Evolutionary conservation across 192 early-diverging fungal species (phyloP).

Genomic region (Gamsiella multidivaricata): DNA sequence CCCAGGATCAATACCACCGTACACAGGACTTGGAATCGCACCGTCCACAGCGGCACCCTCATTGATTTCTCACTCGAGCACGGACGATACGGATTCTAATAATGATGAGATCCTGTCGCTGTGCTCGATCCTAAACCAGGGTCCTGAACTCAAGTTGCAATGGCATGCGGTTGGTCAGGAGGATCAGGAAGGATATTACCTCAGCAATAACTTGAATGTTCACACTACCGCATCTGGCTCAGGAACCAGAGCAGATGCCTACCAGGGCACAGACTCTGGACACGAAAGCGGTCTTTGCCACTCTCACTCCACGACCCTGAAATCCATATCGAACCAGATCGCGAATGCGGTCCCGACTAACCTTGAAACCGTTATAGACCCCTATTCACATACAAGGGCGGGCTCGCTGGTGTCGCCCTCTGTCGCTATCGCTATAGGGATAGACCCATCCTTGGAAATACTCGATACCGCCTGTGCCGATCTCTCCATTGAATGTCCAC

Average conservation of each 20-base stretch:
- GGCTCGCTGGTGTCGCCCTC: constrained; percentile 11
- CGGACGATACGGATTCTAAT: constrained; percentile 8
- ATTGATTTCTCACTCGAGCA: neutral
- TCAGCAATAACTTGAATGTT: neutral
- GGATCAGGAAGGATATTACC: constrained; percentile 10
- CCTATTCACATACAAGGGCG: neutral
- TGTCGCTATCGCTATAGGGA: neutral
- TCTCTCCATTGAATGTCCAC: no score
- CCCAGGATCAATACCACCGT: neutral
- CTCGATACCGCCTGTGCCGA: neutral
- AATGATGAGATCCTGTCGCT: constrained; percentile 37
- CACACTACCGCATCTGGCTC: neutral
- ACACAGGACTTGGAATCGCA: neutral
- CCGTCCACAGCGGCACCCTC: neutral
- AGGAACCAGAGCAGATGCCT: neutral
- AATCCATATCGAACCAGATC: constrained; percentile 4
- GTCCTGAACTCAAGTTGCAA: constrained; percentile 36
- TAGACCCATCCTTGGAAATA: neutral
- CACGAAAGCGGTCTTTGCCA: neutral
- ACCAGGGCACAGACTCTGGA: neutral
- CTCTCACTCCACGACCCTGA: constrained; percentile 9
- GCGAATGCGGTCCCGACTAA: no score
- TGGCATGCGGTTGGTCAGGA: constrained; percentile 41
- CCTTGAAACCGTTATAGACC: constrained; percentile 12
- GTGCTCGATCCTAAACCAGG: constrained; percentile 47